Conservation (phyloP, 257 asterid species). For the Handroanthus guayacan region DNA sequence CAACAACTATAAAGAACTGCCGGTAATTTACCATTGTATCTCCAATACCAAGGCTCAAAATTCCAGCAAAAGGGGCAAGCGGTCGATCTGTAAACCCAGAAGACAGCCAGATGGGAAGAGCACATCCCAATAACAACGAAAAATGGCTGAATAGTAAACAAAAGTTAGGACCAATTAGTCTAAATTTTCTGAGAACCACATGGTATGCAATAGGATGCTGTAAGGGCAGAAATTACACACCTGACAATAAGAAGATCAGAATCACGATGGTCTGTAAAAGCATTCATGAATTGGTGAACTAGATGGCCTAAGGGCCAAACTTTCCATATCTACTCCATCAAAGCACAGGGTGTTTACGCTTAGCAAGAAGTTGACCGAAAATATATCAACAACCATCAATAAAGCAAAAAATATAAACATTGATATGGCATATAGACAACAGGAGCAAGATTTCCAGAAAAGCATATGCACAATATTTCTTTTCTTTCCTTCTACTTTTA, state of each 20-base stretch:
- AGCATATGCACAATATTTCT: not conserved
- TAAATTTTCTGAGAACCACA: conserved; percentile 23
- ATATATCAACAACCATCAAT: not conserved
- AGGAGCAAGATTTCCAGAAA: conserved; percentile 1
- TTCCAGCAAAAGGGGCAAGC: conserved; percentile 96
- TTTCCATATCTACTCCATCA: conserved; percentile 77
- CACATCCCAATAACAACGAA: conserved; percentile 92
- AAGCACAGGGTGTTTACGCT: conserved; percentile 30
- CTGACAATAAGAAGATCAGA: conserved; percentile 95
- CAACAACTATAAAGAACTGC: conserved; percentile 22
- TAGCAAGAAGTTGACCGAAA: conserved; percentile 7
- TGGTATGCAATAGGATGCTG: conserved; percentile 17
- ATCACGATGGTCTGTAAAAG: conserved; percentile 98
- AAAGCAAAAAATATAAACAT: conserved; percentile 4
- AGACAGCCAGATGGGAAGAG: conserved; percentile 94
- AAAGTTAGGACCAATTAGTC: conserved; percentile 24
- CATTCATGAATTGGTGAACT: conserved; percentile 94
- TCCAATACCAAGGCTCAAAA: conserved; percentile 96
- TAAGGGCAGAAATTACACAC: conserved; percentile 46
- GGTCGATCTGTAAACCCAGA: conserved; percentile 88
- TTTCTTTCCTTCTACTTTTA: not conserved
- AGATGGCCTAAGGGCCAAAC: conserved; percentile 92
- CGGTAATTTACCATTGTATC: conserved; percentile 86
- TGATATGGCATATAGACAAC: conserved; percentile 25
- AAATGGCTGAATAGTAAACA: conserved; percentile 72